Conservation (phyloP, 2,329 filamentous ascomycete genomes). For the Fusarium sp. region DNA sequence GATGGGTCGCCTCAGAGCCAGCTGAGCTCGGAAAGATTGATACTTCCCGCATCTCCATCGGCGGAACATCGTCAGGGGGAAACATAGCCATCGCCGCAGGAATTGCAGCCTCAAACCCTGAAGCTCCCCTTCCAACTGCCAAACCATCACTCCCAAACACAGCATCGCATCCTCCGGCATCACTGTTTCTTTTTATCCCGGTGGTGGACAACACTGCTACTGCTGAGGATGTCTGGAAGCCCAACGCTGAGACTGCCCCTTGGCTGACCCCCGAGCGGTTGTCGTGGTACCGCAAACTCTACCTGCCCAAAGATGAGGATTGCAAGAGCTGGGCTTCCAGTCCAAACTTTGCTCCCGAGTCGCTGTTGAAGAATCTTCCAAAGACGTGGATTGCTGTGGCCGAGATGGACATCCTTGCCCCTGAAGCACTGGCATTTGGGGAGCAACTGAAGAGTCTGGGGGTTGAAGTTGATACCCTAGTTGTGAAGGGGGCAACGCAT, state of each 20-base stretch:
- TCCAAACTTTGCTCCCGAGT: conserved; percentile 45
- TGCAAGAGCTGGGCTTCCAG: conserved; percentile 48
- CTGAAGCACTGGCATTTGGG: conserved; percentile 47
- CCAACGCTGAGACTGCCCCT: conserved; percentile 45
- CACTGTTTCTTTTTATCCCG: conserved; percentile 45
- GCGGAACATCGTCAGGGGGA: conserved; percentile 48
- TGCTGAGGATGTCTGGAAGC: conserved; percentile 37
- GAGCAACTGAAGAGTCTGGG: conserved; percentile 40
- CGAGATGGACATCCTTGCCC: conserved; percentile 50
- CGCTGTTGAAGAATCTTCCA: conserved; percentile 43
- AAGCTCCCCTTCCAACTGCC: conserved; percentile 28
- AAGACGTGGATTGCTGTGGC: conserved; percentile 48
- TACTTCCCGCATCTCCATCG: conserved; percentile 42
- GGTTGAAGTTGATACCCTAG: conserved; percentile 30
- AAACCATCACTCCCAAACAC: conserved; percentile 25
- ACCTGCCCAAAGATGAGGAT: conserved; percentile 43
- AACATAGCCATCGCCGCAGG: conserved; percentile 42
- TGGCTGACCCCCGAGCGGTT: conserved; percentile 51
- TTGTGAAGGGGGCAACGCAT: conserved; percentile 41
- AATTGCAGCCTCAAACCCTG: conserved; percentile 32
- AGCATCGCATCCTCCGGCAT: conserved; percentile 11
- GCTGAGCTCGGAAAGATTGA: conserved; percentile 42
- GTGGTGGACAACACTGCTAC: conserved; percentile 53
- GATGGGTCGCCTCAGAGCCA: conserved; percentile 44
- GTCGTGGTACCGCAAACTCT: conserved; percentile 53